A percentile compares a stretch with the other conserved stretches of the same genome.
Evolutionary conservation across 2,329 filamentous ascomycete genomes (phyloP).

Genomic region (Dactylellina leptospora): DNA sequence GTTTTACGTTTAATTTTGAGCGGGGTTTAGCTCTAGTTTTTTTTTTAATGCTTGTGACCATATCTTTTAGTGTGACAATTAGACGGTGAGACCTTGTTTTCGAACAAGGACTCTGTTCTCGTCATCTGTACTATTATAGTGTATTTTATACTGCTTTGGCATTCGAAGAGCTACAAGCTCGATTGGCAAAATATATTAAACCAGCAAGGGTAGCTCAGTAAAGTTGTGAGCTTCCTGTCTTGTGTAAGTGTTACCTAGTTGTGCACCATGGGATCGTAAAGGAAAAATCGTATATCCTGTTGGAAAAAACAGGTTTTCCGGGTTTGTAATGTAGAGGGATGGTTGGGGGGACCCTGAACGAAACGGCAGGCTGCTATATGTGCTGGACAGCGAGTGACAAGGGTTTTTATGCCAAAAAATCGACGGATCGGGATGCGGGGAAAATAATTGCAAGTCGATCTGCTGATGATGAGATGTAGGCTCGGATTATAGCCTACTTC

Average conservation of each 20-base stretch:
- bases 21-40: background rate
- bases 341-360: constrained; percentile 1
- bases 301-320: constrained; percentile 22
- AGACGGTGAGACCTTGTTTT: background rate
- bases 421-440: too few relatives aligned
- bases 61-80: constrained; percentile 11
- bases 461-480: background rate
- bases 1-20: constrained; percentile 1
- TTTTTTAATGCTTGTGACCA: constrained; percentile 26
- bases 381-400: too few relatives aligned
- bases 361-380: background rate
- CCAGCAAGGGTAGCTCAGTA: background rate
- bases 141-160: background rate
- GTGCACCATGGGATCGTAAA: too few relatives aligned
- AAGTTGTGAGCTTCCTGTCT: constrained; percentile 10
- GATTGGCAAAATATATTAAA: background rate
- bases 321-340: constrained; percentile 10
- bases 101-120: background rate
- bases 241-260: background rate
- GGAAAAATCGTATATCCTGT: too few relatives aligned
- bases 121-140: background rate
- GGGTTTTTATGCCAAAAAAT: too few relatives aligned
- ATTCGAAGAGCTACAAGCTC: constrained; percentile 3
- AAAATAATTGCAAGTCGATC: background rate
- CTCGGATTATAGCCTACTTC: background rate